phyloP scores from a whole-genome alignment of 306 rosid species.

The Inga leiocalycina region DNA sequence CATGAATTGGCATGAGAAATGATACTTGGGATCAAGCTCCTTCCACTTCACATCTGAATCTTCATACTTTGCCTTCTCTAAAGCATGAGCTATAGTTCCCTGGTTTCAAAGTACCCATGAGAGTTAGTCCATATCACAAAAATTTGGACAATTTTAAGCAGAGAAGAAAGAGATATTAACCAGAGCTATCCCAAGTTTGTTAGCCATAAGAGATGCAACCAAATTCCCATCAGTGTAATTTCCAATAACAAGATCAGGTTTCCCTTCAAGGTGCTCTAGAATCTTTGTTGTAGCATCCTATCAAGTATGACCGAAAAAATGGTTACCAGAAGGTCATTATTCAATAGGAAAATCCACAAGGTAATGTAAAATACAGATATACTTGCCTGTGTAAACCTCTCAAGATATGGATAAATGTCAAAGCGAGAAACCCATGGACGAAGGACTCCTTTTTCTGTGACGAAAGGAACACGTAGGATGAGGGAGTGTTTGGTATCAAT shows the following conservation, averaged over 20 bases:
- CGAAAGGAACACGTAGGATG: slow-evolving; percentile 85
- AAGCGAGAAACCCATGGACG: slow-evolving; percentile 90
- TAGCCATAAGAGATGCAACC: slow-evolving; percentile 86
- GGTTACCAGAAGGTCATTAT: slow-evolving; percentile 10
- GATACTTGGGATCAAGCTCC: slow-evolving; percentile 85
- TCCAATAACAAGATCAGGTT: slow-evolving; percentile 86
- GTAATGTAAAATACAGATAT: background rate
- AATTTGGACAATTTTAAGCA: slow-evolving; percentile 8
- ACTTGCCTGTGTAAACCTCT: slow-evolving; percentile 75
- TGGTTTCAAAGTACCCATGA: slow-evolving; percentile 30
- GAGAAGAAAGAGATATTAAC: slow-evolving; percentile 38
- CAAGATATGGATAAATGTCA: slow-evolving; percentile 86
- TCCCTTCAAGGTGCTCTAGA: slow-evolving; percentile 70
- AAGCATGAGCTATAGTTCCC: slow-evolving; percentile 95
- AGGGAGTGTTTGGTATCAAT: slow-evolving; percentile 73
- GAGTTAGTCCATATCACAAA: slow-evolving; percentile 22
- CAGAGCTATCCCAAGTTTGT: slow-evolving; percentile 84
- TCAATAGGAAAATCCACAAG: background rate
- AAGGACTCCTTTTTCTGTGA: slow-evolving; percentile 63
- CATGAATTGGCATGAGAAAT: slow-evolving; percentile 91
- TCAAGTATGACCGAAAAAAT: slow-evolving; percentile 13
- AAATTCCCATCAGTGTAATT: slow-evolving; percentile 93
- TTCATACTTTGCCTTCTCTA: slow-evolving; percentile 93
- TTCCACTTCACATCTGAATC: slow-evolving; percentile 92
- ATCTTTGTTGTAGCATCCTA: slow-evolving; percentile 77